phyloP scores from a whole-genome alignment of 805 yeast genomes.

The Saccharomyces paradoxus region DNA sequence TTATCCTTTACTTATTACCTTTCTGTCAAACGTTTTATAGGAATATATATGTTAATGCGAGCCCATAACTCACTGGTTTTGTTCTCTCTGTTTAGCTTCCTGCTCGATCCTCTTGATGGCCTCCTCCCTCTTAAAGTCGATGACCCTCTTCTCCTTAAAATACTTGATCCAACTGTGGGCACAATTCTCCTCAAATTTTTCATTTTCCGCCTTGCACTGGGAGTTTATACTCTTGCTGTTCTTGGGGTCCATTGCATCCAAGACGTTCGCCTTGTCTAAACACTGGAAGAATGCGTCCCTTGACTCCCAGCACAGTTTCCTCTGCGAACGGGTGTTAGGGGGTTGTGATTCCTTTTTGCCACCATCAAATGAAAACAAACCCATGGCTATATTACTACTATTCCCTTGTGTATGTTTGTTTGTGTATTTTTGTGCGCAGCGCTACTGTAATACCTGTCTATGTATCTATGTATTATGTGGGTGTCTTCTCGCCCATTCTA shows the following conservation, averaged over 20 bases:
- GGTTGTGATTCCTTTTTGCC: slow-evolving; percentile 7
- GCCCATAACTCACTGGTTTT: neutral
- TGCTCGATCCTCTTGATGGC: slow-evolving; percentile 64
- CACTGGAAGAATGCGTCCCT: slow-evolving; percentile 75
- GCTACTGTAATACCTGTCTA: neutral
- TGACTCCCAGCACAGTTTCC: slow-evolving; percentile 83
- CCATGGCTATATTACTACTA: slow-evolving; percentile 4
- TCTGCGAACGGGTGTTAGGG: slow-evolving; percentile 46
- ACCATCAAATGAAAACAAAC: slow-evolving; percentile 9
- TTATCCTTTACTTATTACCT: neutral
- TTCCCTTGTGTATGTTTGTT: neutral
- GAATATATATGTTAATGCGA: neutral
- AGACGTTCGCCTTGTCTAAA: slow-evolving; percentile 56
- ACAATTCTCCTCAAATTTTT: slow-evolving; percentile 64
- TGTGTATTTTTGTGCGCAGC: neutral
- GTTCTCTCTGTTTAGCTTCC: slow-evolving; percentile 17
- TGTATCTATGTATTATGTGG: neutral
- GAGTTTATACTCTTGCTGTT: slow-evolving; percentile 39
- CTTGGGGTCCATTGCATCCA: slow-evolving; percentile 49
- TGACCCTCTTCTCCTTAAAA: slow-evolving; percentile 82
- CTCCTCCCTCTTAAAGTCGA: slow-evolving; percentile 60
- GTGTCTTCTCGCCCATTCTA: neutral
- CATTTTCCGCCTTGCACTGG: slow-evolving; percentile 50
- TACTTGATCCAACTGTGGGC: slow-evolving; percentile 82
- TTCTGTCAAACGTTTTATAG: neutral